Evolutionary conservation across 2,329 filamentous ascomycete species (phyloP).

Genomic region (Mycosphaerella sp.): DNA sequence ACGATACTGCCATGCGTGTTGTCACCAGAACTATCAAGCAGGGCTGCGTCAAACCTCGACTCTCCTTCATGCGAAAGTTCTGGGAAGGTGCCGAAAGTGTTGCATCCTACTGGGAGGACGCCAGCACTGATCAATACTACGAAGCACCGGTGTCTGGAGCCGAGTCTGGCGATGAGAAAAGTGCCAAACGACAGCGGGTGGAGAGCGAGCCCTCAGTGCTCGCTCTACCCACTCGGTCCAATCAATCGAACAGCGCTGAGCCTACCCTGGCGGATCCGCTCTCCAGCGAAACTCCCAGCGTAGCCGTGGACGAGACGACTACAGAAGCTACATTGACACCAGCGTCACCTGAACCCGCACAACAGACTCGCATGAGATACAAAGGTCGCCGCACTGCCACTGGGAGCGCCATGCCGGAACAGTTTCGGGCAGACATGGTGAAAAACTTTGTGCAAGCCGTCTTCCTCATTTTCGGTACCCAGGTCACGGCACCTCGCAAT

Average conservation of each 20-base stretch:
- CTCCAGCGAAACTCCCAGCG: not conserved
- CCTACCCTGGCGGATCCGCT: not conserved
- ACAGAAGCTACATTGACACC: constrained; percentile 2
- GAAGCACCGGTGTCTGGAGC: constrained; percentile 24
- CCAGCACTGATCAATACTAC: constrained; percentile 52
- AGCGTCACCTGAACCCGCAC: constrained; percentile 4
- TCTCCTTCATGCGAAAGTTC: constrained; percentile 55
- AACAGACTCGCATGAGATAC: constrained; percentile 37
- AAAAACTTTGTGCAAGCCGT: constrained; percentile 53
- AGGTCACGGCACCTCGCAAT: constrained; percentile 42
- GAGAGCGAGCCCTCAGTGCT: constrained; percentile 14
- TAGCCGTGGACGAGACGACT: not conserved
- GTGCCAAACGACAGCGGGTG: constrained; percentile 25
- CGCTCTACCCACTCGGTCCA: constrained; percentile 7
- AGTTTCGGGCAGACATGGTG: constrained; percentile 51
- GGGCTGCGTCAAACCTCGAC: constrained; percentile 40
- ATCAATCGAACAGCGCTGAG: not conserved
- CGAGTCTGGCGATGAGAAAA: constrained; percentile 17
- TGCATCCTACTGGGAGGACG: constrained; percentile 61
- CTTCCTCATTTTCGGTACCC: constrained; percentile 53
- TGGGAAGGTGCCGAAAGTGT: constrained; percentile 54
- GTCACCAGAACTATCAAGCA: constrained; percentile 46
- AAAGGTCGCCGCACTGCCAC: constrained; percentile 54
- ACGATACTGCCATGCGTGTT: constrained; percentile 53
- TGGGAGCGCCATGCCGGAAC: constrained; percentile 54